Evolutionary conservation across 2,329 filamentous ascomycete genomes (phyloP).

Genomic region (Pseudocercospora eumusae): DNA sequence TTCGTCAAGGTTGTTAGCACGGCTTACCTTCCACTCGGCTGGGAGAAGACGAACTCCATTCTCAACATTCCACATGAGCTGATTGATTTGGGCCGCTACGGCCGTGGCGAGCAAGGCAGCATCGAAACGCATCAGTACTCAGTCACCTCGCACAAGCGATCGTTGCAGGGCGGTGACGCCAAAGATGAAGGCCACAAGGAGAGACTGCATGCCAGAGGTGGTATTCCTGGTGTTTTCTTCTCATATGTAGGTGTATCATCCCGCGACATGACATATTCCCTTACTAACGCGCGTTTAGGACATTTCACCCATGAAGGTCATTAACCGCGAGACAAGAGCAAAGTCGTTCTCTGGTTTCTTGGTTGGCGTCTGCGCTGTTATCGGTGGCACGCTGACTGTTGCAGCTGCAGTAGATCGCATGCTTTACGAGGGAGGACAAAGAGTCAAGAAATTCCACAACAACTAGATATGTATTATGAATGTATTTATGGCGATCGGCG

Average conservation of each 20-base stretch:
- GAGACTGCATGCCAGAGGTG: slow-evolving; percentile 81
- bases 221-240: slow-evolving; percentile 97
- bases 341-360: slow-evolving; percentile 93
- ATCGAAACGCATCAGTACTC: slow-evolving; percentile 98
- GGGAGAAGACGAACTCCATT: slow-evolving; percentile 62
- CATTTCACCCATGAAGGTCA: slow-evolving; percentile 99
- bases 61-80: slow-evolving; percentile 48
- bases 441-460: slow-evolving; percentile 82
- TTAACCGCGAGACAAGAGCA: slow-evolving; percentile 87
- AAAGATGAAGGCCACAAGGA: slow-evolving; percentile 87
- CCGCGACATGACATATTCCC: too few relatives aligned
- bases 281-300: too few relatives aligned
- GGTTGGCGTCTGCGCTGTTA: slow-evolving; percentile 88
- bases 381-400: slow-evolving; percentile 93
- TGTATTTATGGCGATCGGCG: slow-evolving; percentile 1
- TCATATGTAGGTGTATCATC: slow-evolving; percentile 71
- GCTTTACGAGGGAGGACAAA: slow-evolving; percentile 81
- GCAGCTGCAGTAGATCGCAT: slow-evolving; percentile 90
- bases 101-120: slow-evolving; percentile 67
- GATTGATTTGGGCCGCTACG: slow-evolving; percentile 67
- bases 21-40: slow-evolving; percentile 88
- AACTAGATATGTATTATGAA: slow-evolving; percentile 42
- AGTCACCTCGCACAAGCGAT: slow-evolving; percentile 93
- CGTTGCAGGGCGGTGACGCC: slow-evolving; percentile 79
- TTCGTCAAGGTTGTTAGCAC: slow-evolving; percentile 98